Base-by-base conservation (phyloP, 2,329 filamentous ascomycete genomes). In the Xylaria arbuscula region DNA sequence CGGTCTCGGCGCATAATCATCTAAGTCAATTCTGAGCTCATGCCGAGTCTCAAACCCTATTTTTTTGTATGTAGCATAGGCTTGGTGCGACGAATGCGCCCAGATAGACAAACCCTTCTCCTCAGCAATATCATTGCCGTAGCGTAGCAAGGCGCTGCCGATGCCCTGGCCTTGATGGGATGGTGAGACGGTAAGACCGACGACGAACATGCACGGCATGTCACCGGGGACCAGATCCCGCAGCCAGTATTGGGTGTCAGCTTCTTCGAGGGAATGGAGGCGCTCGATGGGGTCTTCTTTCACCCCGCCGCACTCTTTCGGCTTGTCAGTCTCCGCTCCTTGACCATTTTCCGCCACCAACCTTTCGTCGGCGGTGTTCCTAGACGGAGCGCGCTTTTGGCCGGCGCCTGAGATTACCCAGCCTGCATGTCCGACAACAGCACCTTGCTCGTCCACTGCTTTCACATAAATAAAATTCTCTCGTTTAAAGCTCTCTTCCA, bases 31-130 rank as follows among this genome's bases (percentile, higher is more conserved):
- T n/a, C 65, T 55, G 13, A 72, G 47, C 28, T 72, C 65, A 19
- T 61, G 67, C 38, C 57, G 56, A 2, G 64, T 50, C 42, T 69
- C 62, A 7, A 72, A 72, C 1, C 71, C 69, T 19, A 32, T 63
- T 40, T 72, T 72, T 19, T 22, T 67, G 32, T 72, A 72, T 9
- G 67, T 65, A 34, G 64, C 61, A 53, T 70, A 72, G 17, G 69
- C 71, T 47, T 69, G 69, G 36, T 72, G 71, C 22, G 71, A 72
- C 11, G 71, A 72, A 32, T 72, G 71, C 32, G 69, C 69, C 69
- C 69, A 72, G 32, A 67, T 61, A 1, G 65, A 24, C 22, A 72
- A 51, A 5, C 69, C 63, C 15, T 64, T 13, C 3, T 57, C 54
- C 13, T 72, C 69, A 1, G 71, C 65, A n/a, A 72, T 67, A 24